Evolutionary conservation across 106 monocot species (phyloP).

Genomic region (Xerophyta viscosa): DNA sequence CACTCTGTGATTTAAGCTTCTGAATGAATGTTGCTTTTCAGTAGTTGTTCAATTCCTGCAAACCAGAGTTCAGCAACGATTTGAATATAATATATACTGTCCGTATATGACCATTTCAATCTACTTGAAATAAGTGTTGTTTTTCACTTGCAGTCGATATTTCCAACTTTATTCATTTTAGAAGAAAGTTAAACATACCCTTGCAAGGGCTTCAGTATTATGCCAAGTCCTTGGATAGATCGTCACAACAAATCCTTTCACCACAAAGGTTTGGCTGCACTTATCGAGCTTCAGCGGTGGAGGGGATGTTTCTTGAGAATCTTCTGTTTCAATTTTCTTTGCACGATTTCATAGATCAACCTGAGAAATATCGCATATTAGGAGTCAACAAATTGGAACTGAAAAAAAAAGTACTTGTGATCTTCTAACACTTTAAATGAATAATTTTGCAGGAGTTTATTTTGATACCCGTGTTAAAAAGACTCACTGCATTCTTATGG

Average conservation of each 20-base stretch:
- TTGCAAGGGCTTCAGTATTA: conserved; percentile 35
- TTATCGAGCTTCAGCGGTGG: conserved; percentile 40
- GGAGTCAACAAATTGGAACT: too few species aligned
- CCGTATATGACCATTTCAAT: neutral
- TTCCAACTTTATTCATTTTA: neutral
- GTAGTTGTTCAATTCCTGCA: neutral
- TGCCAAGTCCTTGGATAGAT: conserved; percentile 27
- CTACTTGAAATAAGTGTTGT: neutral
- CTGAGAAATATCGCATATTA: conserved; percentile 26
- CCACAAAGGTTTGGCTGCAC: conserved; percentile 25
- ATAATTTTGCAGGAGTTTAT: too few species aligned
- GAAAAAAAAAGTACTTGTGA: too few species aligned
- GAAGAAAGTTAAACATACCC: conserved; percentile 24
- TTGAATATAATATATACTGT: neutral
- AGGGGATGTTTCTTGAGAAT: conserved; percentile 37
- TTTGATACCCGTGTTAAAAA: too few species aligned
- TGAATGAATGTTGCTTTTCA: neutral
- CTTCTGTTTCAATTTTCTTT: conserved; percentile 47
- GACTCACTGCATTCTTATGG: too few species aligned
- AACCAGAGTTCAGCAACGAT: neutral
- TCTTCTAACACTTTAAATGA: too few species aligned
- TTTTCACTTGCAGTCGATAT: neutral
- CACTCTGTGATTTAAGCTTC: neutral
- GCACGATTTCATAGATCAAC: conserved; percentile 30
- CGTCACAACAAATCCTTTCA: conserved; percentile 12